Base-by-base conservation (phyloP, 306 rosid species). In the Canavalia ensiformis region DNA sequence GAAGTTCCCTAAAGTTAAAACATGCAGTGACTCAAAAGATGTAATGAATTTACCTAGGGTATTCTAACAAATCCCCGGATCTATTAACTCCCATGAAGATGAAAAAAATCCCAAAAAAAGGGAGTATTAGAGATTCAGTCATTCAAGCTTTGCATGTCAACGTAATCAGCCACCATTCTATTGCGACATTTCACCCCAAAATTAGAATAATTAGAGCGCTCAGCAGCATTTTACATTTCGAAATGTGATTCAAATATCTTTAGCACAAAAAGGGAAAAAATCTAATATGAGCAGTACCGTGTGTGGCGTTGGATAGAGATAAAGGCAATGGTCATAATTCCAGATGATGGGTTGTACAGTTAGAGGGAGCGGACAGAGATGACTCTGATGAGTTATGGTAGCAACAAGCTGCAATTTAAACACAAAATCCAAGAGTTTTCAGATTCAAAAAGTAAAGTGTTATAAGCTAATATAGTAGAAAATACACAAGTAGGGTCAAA, bases 331-430 rank as follows among this genome's bases (percentile, higher is more conserved):
- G 77, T 95, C 98, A 41, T 90, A 93, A 78, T 93, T 95, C 99
- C 99, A 95, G 76, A 93, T 84, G 76, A 95, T 90, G 45, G 97
- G 98, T 86, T 93, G 96, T 39, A 88, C 91, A 41, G 74, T 76
- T 68, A 93, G 88, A 75, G 99, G 94, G 44, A 93, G 94, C 33
- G 99, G 98, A 65, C 98, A 93, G 65, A 93, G 99, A 92, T 95
- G 99, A 81, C 97, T 91, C 89, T 95, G 98, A 80, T 95, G 98
- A 72, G 95, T 86, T 83, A 95, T 91, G 84, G 99, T 93, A 55
- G 99, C 99, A 70, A 95, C 96, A 85, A 93, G 94, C 99, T 95
- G 97, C 87, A 85, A 86, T 33, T 68, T 71, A 80, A 85, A 83
- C 72, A 58, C 7, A 47, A 78, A 79, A 68, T 50, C 7, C 9